These are phyloP conservation scores for Berkeleyomyces rouxiae DNA, from an alignment of 2,329 filamentous ascomycete genomes.

Conservation along the genomic window DNA sequence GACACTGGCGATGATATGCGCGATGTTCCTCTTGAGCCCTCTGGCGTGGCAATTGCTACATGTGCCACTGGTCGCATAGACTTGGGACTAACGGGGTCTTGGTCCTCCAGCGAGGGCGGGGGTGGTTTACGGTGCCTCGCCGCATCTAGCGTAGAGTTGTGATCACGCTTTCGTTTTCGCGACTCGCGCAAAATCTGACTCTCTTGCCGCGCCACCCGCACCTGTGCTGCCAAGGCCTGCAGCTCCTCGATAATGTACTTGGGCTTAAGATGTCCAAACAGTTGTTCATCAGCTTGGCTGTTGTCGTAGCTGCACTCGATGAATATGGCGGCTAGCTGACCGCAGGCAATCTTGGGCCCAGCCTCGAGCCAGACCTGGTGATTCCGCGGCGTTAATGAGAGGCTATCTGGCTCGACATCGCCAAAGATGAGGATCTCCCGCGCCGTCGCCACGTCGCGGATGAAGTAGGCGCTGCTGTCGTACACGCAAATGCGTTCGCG, in stretches of 20 bases:
- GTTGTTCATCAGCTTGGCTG: conserved; percentile 52
- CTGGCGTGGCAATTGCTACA: conserved; percentile 11
- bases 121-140: conserved; percentile 13
- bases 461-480: conserved; percentile 87
- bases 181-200: conserved; percentile 21
- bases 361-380: conserved; percentile 74
- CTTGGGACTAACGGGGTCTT: conserved; percentile 34
- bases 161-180: conserved; percentile 49
- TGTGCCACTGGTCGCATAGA: conserved; percentile 22
- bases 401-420: conserved; percentile 80
- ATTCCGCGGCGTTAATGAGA: conserved; percentile 71
- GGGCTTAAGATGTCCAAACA: conserved; percentile 83
- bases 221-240: conserved; percentile 50
- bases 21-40: conserved; percentile 9
- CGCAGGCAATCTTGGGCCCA: conserved; percentile 62
- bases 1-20: conserved; percentile 5
- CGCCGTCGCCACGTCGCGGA: conserved; percentile 54
- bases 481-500: conserved; percentile 48
- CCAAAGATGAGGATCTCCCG: conserved; percentile 85
- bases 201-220: conserved; percentile 34
- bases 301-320: conserved; percentile 94
- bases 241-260: conserved; percentile 70
- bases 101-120: conserved; percentile 19
- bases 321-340: conserved; percentile 63
- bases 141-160: conserved; percentile 14